Base-by-base conservation (phyloP, 306 rosid species). In the Carpinus fangiana region DNA sequence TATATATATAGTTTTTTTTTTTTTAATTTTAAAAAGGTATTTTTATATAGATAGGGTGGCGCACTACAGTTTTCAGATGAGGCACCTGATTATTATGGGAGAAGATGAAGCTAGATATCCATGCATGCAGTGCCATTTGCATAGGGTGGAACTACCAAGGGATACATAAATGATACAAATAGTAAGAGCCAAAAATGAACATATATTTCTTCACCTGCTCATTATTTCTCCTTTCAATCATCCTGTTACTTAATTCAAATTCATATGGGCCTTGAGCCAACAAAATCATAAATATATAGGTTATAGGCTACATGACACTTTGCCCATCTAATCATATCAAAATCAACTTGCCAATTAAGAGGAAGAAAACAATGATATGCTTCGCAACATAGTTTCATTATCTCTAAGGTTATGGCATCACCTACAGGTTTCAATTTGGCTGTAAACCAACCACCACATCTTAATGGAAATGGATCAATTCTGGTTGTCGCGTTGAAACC, bases 321-420 rank as follows among this genome's bases (percentile, higher is more conserved):
- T 73, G 72, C 57, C 43, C 43, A 74, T 73, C 84, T 51, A 82
- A 88, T 90, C 87, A 82, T 75, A 75, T 78, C 85, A 62, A 36
- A 17, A 73, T 81, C 71, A 71, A 26, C 53, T 69, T 64, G 18
- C 76, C 6, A 5, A 48, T 10, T n/a, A 18, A 77, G 72, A n/a
- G 62, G 78, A 41, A 70, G 86, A 78, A 69, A 70, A 45, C 45
- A 81, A 73, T 76, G 61, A 83, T 72, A 7, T 78, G 76, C 17
- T 50, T 41, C 45, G 6, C 45, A 41, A 41, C 8, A 41, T 41
- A 41, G 1, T 41, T 41, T 41, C 45, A 41, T 41, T 41, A 41
- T 41, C 45, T 41, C 8, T 41, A 7, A 38, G 43, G 4, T 41
- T 41, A 41, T 41, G 45, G 45, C 45, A 41, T 41, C 45, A 11